Base-by-base conservation (phyloP, 208 protist genomes). In the Crithidia fasciculata region DNA sequence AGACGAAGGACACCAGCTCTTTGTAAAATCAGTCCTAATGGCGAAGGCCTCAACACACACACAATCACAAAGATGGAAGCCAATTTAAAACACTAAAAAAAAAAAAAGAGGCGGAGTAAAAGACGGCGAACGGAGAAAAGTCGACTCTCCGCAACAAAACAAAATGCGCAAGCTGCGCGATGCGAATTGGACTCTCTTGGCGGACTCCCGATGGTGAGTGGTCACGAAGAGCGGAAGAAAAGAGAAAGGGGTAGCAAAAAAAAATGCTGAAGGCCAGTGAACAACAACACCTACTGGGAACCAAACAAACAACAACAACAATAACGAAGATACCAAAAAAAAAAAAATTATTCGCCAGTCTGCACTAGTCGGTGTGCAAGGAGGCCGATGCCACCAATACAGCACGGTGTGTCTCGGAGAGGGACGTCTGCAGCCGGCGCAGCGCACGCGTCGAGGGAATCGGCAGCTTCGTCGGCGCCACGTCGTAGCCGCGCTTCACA, bases 391-490 rank as follows among this genome's bases (percentile, higher is more conserved):
- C 49, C 39, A 65, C 37, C 28, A 58, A 64, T 15, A 59, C 59
- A 8, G 59, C 43, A 15, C 66, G 67, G 36, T 79, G 60, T 12
- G 61, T 37, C 39, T 79, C 74, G 0, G 37, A 37, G 28, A 79
- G 60, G 19, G 74, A 79, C 3, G 59, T 60, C 39, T 74, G 74
- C 40, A 79, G 74, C 60, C 67, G 74, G 45, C 74, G 66, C 16
- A 79, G 61, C 55, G 74, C 74, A 28, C 74, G 74, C 55, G 74
- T 79, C 45, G 74, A 74, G 19, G 66, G 67, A 10, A 28, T n/a
- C 44, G 56, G 40, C 43, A 72, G 19, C 36, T 67, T 72, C 3
- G 72, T 50, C 2, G 72, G 72, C 8, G 18, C 40, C 44, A 47
- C 45, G 57, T 13, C 18, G 58, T 60, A 78, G 15, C 37, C 13